These are phyloP conservation scores for Raddia distichophylla DNA, from an alignment of 176 grass and related monocot genomes.

Conservation along the genomic window DNA sequence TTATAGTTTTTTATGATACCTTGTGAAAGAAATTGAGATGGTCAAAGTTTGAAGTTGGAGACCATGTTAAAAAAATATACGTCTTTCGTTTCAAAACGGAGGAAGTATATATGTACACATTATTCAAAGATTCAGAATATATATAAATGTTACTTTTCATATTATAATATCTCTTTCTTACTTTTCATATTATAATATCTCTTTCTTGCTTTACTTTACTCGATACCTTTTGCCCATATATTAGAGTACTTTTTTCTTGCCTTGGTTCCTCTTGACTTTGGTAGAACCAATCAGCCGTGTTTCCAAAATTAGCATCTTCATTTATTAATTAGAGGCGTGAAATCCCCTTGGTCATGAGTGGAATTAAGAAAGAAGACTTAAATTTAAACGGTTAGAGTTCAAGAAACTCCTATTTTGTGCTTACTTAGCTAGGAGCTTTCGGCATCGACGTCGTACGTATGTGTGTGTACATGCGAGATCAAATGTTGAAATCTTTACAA, in stretches of 20 bases:
- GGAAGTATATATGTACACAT: neutral
- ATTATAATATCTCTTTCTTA: neutral
- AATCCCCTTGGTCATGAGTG: neutral
- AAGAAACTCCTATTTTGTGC: neutral
- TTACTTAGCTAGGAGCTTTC: neutral
- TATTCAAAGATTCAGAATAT: neutral
- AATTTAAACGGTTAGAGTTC: neutral
- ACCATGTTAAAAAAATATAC: too few relatives aligned
- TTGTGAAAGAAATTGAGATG: too few relatives aligned
- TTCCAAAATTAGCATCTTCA: neutral
- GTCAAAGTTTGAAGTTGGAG: too few relatives aligned
- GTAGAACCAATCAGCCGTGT: neutral
- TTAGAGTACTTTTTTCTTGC: neutral
- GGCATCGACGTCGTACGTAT: too few relatives aligned
- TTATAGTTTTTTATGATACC: too few relatives aligned
- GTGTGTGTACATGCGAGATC: neutral
- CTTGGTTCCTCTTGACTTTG: neutral
- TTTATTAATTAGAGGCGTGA: neutral
- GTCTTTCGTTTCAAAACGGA: too few relatives aligned
- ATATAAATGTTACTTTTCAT: neutral
- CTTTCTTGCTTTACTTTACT: conserved; percentile 21
- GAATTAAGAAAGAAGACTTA: neutral
- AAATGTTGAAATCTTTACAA: neutral
- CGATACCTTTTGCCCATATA: neutral
- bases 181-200: neutral